These are phyloP conservation scores for Debaryomyces subglobosus DNA, from an alignment of 1,139 yeast genomes.

Conservation along the genomic window DNA sequence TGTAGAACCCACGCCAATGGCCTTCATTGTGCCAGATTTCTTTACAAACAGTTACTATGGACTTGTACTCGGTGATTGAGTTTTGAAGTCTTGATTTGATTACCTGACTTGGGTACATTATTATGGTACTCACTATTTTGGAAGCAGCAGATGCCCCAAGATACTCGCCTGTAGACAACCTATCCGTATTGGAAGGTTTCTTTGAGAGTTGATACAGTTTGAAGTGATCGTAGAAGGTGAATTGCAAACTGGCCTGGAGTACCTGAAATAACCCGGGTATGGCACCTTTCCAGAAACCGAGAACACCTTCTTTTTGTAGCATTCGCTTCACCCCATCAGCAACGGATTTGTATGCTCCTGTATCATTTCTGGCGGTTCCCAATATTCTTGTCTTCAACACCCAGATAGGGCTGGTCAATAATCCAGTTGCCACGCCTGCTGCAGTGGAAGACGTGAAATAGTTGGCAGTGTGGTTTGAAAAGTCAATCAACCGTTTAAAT, in stretches of 20 bases:
- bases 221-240: constrained; percentile 79
- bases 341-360: constrained; percentile 60
- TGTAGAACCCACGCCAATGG: constrained; percentile 68
- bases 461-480: constrained; percentile 27
- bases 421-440: constrained; percentile 77
- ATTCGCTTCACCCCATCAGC: constrained; percentile 59
- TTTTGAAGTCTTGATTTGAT: constrained; percentile 77
- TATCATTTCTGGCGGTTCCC: constrained; percentile 51
- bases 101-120: constrained; percentile 86
- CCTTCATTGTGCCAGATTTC: constrained; percentile 42
- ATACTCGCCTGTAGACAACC: constrained; percentile 57
- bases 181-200: constrained; percentile 15
- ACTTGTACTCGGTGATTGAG: constrained; percentile 19
- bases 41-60: constrained; percentile 24
- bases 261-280: constrained; percentile 83
- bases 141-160: constrained; percentile 67
- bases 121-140: constrained; percentile 66
- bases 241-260: constrained; percentile 85
- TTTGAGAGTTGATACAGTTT: constrained; percentile 37
- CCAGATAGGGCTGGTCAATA: constrained; percentile 91
- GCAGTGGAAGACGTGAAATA: constrained; percentile 41
- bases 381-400: constrained; percentile 86
- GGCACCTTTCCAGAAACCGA: constrained; percentile 81
- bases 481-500: constrained; percentile 41
- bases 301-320: constrained; percentile 61